Base-by-base conservation (phyloP, 352 stramenopile species). In the Phytophthora cactorum region DNA sequence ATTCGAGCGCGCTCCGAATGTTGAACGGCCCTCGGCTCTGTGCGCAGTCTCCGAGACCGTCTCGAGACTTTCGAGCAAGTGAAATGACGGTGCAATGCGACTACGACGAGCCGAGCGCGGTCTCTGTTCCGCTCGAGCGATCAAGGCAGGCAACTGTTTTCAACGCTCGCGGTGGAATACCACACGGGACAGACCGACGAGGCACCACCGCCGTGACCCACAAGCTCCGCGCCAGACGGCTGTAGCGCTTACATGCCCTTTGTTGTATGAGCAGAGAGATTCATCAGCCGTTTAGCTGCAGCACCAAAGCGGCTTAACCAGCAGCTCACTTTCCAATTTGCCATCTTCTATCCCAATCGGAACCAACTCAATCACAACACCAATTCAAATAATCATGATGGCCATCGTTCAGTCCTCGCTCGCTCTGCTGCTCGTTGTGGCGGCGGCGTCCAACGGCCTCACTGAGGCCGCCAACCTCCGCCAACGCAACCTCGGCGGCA, bases 391-490 rank as follows among this genome's bases (percentile, higher is more conserved):
- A 59, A 52, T 27, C 1, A 60, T 55, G 47, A 61, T 74, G 54
- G 12, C 41, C 60, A 66, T 66, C 10, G n/a, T 34, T 59, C 46
- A 66, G 61, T 66, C 60, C 2, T 70, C 66, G 14, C 60, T 74
- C 49, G n/a, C n/a, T n/a, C n/a, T n/a, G n/a, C n/a, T n/a, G n/a
- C n/a, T n/a, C n/a, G n/a, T n/a, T n/a, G n/a, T n/a, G n/a, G n/a
- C n/a, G n/a, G n/a, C n/a, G n/a, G n/a, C n/a, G n/a, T n/a, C n/a
- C n/a, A n/a, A n/a, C n/a, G n/a, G n/a, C n/a, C n/a, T n/a, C n/a
- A n/a, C n/a, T n/a, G n/a, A n/a, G n/a, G n/a, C n/a, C n/a, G n/a
- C n/a, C n/a, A n/a, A n/a, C n/a, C n/a, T n/a, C n/a, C n/a, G n/a
- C n/a, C n/a, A n/a, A n/a, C n/a, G n/a, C n/a, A n/a, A n/a, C n/a